Conservation (phyloP, 2,329 filamentous ascomycete species). For the Nigrospora osmanthi region DNA sequence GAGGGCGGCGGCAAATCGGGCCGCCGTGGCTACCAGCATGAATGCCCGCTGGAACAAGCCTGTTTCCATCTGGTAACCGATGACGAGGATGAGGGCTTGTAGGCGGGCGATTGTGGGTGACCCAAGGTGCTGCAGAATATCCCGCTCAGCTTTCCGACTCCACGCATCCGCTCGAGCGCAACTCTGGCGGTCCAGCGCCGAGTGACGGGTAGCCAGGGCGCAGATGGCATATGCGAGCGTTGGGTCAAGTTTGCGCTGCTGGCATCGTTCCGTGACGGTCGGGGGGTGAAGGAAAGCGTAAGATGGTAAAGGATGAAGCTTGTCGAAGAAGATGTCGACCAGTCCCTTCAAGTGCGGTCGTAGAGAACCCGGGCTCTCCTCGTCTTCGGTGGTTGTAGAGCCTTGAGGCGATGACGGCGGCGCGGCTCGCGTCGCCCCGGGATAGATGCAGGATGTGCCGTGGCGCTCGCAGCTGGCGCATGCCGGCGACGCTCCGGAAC, state of each 20-base stretch:
- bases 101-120: slow-evolving; percentile 11
- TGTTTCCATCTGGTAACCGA: slow-evolving; percentile 35
- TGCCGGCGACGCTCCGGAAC: too few species aligned
- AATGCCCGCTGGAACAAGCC: slow-evolving; percentile 36
- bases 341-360: too few species aligned
- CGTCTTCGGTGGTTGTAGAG: too few species aligned
- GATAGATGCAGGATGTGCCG: too few species aligned
- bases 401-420: too few species aligned
- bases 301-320: too few species aligned
- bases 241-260: background rate
- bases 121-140: slow-evolving; percentile 11
- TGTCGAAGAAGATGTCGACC: too few species aligned
- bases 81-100: slow-evolving; percentile 35
- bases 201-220: too few species aligned
- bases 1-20: slow-evolving; percentile 32
- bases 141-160: slow-evolving; percentile 13
- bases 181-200: slow-evolving; percentile 10
- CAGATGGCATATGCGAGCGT: slow-evolving; percentile 11
- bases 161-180: slow-evolving; percentile 7
- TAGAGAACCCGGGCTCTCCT: too few species aligned
- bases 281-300: too few species aligned
- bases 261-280: background rate
- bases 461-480: too few species aligned
- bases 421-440: too few species aligned
- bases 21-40: slow-evolving; percentile 34